These are phyloP conservation scores for Stagonosporopsis chrysanthemi DNA, from an alignment of 2,329 filamentous ascomycete species.

Conservation along the genomic window DNA sequence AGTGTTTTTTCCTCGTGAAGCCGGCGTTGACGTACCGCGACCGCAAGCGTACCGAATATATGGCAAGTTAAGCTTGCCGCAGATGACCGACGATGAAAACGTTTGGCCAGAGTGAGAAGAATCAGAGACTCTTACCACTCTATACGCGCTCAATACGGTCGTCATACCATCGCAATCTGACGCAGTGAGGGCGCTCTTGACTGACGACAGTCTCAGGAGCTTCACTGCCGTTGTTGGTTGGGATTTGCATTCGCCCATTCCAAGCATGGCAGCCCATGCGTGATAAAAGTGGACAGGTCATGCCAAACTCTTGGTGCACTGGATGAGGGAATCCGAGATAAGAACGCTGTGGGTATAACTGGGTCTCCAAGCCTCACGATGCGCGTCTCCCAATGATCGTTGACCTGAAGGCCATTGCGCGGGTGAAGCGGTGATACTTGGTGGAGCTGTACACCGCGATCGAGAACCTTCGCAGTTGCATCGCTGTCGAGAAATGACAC, in stretches of 20 bases:
- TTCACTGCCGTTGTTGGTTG: conserved; percentile 24
- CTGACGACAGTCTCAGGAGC: conserved; percentile 33
- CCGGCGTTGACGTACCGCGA: conserved; percentile 20
- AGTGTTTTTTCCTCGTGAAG: conserved; percentile 1
- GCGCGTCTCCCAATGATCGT: conserved; percentile 39
- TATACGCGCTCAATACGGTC: conserved; percentile 3
- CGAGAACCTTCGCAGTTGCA: conserved; percentile 20
- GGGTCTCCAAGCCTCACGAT: conserved; percentile 38
- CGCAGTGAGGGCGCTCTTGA: conserved; percentile 24
- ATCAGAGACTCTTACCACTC: background rate
- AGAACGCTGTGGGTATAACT: conserved; percentile 45
- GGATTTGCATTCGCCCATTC: conserved; percentile 36
- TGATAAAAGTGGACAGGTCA: conserved; percentile 42
- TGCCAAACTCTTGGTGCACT: conserved; percentile 34
- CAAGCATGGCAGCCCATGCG: conserved; percentile 29
- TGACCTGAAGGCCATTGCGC: conserved; percentile 30
- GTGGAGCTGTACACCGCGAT: conserved; percentile 27
- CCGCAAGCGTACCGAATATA: conserved; percentile 22
- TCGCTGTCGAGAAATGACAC: conserved; percentile 2
- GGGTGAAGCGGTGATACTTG: conserved; percentile 16
- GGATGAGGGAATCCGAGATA: conserved; percentile 45
- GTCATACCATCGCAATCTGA: conserved; percentile 4
- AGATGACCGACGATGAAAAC: conserved; percentile 20
- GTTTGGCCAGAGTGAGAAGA: background rate
- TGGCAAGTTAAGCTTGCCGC: conserved; percentile 18